Percentiles rank a stretch among this genome's conserved stretches.
Conservation (phyloP, 192 early-diverging fungal genomes). For the Rhizophlyctis rosea region DNA sequence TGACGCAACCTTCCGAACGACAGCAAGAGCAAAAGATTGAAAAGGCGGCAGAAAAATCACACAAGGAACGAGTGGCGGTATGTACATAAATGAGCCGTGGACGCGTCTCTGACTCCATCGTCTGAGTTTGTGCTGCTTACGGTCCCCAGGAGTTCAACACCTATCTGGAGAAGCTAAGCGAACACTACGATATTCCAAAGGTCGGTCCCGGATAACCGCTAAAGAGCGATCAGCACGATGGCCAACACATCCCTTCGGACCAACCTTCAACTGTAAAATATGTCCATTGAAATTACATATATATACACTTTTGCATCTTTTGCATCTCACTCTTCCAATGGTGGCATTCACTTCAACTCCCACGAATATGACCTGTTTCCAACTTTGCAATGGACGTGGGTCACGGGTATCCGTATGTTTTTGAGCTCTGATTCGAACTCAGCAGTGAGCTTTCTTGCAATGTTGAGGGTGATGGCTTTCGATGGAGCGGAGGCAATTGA, state of each 20-base stretch:
- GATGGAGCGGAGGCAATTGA: neutral
- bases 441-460: neutral
- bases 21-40: slow-evolving; percentile 67
- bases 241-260: too few species aligned
- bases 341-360: too few species aligned
- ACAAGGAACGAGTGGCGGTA: slow-evolving; percentile 74
- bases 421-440: neutral
- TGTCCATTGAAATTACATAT: too few species aligned
- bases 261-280: too few species aligned
- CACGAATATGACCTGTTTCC: neutral
- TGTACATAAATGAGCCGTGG: slow-evolving; percentile 13
- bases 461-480: neutral
- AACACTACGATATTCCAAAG: slow-evolving; percentile 83
- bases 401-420: neutral
- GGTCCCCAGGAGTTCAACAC: slow-evolving; percentile 61
- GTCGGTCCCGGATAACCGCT: slow-evolving; percentile 61
- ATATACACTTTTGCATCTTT: too few species aligned
- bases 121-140: too few species aligned
- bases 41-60: slow-evolving; percentile 64
- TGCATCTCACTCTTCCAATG: too few species aligned
- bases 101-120: too few species aligned
- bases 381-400: neutral
- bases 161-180: slow-evolving; percentile 67
- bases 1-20: too few species aligned
- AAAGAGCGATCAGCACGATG: neutral